These are phyloP conservation scores for Phytophthora hibernalis DNA, from an alignment of 352 stramenopile species.

Conservation along the genomic window DNA sequence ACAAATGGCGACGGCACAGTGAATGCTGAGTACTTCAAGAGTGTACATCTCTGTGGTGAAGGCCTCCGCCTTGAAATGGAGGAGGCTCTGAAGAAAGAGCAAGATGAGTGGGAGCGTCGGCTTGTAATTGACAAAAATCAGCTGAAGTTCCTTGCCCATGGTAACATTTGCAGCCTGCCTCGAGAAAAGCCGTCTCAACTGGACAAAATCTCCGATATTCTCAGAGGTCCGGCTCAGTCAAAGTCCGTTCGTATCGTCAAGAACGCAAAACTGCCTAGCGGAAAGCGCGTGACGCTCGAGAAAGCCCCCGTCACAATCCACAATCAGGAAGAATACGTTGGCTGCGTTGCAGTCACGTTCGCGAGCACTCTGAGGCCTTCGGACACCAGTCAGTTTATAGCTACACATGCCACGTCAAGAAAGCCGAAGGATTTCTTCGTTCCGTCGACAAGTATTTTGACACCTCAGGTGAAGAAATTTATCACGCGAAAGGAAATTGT, in stretches of 20 bases:
- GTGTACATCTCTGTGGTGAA: conserved; percentile 88
- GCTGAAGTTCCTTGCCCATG: conserved; percentile 88
- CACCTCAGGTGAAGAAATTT: conserved; percentile 66
- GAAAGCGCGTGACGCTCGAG: conserved; percentile 70
- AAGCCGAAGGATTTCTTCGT: conserved; percentile 68
- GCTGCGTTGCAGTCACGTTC: conserved; percentile 59
- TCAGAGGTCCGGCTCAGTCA: conserved; percentile 53
- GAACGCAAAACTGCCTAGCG: conserved; percentile 78
- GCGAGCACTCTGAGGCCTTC: conserved; percentile 50
- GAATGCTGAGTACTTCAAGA: conserved; percentile 84
- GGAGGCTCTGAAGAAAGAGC: conserved; percentile 65
- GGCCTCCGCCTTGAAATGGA: conserved; percentile 79
- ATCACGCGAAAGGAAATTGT: conserved; percentile 59
- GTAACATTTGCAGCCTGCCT: conserved; percentile 79
- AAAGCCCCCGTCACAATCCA: conserved; percentile 74
- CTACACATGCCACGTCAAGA: conserved; percentile 39
- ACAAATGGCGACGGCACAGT: conserved; percentile 73
- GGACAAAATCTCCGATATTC: conserved; percentile 82
- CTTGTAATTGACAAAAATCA: conserved; percentile 91
- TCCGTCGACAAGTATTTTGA: conserved; percentile 64
- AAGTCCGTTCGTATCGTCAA: conserved; percentile 83
- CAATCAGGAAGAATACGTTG: conserved; percentile 68
- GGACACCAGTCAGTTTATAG: conserved; percentile 49
- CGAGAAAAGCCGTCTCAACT: conserved; percentile 64
- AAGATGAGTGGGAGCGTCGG: conserved; percentile 73